Base-by-base conservation (phyloP, 345 rosid species). In the Euphorbia tirucalli region DNA sequence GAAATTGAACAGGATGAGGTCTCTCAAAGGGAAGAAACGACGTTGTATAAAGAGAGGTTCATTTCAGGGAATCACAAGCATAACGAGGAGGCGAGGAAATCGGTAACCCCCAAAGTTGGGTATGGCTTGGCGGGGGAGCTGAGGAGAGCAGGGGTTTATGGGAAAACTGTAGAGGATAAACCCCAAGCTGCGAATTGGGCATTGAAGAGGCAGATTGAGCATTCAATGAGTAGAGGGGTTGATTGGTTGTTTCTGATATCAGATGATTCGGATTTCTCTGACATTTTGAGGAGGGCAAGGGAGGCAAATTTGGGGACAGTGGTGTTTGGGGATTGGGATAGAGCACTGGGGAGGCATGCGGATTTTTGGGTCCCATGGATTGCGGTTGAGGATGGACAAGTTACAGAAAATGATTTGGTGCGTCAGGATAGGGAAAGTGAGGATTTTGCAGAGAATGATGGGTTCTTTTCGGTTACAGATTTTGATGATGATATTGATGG, bases 151-250 rank as follows among this genome's bases (percentile, higher is more conserved):
- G 98, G 97, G 1, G 91, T 94, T 62, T 78, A 70, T 56, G 96
- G 92, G 73, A 94, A 81, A 85, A 90, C 90, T 3, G 97, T 92
- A 70, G 88, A 86, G 82, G 98, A 92, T 76, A 92, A 92, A 81
- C 97, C 98, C 0, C 98, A 94, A 69, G 97, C 97, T 0, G 96
- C 98, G 24, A 97, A 94, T 79, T 94, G 96, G 98, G 95, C 96
- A 6, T 76, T 94, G 87, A 94, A 92, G 87, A 87, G 87, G 75
- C 98, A 94, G 78, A 92, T 94, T 85, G 87, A 85, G 69, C 96
- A 90, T 78, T 91, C 96, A 0, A 89, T 92, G 98, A 92, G 85
- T 13, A 80, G 92, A 63, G 92, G 97, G 49, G 82, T 92, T 59
- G 96, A 94, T 70, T 92, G 96, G 97, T 66, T 94, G 82, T 75